A percentile compares a stretch with the other conserved stretches of the same genome.
phyloP scores from a whole-genome alignment of 352 stramenopile species.

The Phytophthora rubi region DNA sequence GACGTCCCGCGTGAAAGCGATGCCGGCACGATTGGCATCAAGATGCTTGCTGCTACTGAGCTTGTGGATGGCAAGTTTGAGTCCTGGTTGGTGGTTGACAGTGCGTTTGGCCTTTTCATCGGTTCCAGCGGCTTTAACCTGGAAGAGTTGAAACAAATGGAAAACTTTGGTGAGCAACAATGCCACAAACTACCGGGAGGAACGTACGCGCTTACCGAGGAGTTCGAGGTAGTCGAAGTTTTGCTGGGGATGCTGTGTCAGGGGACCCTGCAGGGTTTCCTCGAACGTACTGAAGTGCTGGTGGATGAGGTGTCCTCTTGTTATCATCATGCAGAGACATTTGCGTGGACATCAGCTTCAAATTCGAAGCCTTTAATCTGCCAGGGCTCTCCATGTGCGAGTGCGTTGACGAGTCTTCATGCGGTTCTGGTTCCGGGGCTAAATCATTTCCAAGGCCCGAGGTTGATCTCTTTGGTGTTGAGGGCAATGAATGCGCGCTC shows the following conservation, averaged over 20 bases:
- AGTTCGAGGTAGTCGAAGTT: constrained; percentile 21
- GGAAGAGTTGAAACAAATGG: not conserved
- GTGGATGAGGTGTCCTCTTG: constrained; percentile 3
- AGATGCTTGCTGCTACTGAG: constrained; percentile 6
- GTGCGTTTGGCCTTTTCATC: constrained; percentile 25
- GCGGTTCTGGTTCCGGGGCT: constrained; percentile 28
- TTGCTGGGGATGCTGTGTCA: constrained; percentile 14
- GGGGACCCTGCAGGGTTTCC: constrained; percentile 4
- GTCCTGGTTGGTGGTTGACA: constrained; percentile 31
- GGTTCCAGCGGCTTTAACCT: constrained; percentile 54
- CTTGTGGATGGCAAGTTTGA: constrained; percentile 3
- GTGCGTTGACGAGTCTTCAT: constrained; percentile 28
- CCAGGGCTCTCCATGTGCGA: constrained; percentile 21
- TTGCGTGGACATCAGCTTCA: constrained; percentile 8
- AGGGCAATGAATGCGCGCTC: constrained; percentile 8
- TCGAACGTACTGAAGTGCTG: constrained; percentile 19
- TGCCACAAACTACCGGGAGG: no score
- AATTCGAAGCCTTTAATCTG: constrained; percentile 7
- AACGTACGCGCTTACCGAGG: constrained; percentile 24
- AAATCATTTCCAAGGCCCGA: constrained; percentile 6
- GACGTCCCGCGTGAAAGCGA: constrained; percentile 32
- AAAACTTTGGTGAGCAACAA: constrained; percentile 8
- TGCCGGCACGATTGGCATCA: constrained; percentile 13
- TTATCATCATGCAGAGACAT: not conserved
- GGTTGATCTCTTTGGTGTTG: constrained; percentile 7